Evolutionary conservation across 2,329 filamentous ascomycete species (phyloP), one percentile per base, ranked within the genome.

Genomic region (Remersonia thermophila): DNA sequence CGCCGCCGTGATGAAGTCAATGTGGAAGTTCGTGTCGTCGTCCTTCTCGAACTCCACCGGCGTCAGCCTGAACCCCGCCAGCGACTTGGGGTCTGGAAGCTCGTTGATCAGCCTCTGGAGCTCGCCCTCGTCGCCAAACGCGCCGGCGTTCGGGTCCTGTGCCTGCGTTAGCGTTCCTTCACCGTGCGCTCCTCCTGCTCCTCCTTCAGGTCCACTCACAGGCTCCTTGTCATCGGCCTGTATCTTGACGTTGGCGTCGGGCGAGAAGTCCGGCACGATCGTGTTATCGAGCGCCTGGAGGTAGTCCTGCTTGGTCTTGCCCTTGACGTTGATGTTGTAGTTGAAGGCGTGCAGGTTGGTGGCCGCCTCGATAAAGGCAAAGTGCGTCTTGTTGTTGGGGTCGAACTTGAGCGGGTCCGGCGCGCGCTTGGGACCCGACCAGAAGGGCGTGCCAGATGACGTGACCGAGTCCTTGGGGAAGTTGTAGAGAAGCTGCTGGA

Each of bases 21-120:
- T 98, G 66, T 98, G 91, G 60, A 91, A 77, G 60, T 98, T 98
- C 34, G 81, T 84, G 59, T 98, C 93, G 52, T 98, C 91, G 47
- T 98, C 91, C 69, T 98, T 98, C 63, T 98, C 44, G 52, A 98
- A 98, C 51, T 96, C 91, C 5, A 96, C 91, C 3, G 89, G 83
- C 38, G 78, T 76, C 35, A 98, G 66, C 61, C 87, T 87, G 71
- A 93, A 93, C 25, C 85, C 86, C 17, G 83, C 80, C 33, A 98
- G 65, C 28, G 77, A 76, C 55, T 81, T 87, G 12, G 89, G 78
- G 4, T 79, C 65, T 1, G 91, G 91, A 23, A 98, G 69, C 43
- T 74, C 72, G 12, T 73, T 66, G 12, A 77, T 70, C 33, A 98
- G 74, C 42, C 75, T 71, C 47, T 83, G 65, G 14, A 95, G 63